Base-by-base conservation (phyloP, 2,329 filamentous ascomycete genomes). In the Fusarium pilosicola region DNA sequence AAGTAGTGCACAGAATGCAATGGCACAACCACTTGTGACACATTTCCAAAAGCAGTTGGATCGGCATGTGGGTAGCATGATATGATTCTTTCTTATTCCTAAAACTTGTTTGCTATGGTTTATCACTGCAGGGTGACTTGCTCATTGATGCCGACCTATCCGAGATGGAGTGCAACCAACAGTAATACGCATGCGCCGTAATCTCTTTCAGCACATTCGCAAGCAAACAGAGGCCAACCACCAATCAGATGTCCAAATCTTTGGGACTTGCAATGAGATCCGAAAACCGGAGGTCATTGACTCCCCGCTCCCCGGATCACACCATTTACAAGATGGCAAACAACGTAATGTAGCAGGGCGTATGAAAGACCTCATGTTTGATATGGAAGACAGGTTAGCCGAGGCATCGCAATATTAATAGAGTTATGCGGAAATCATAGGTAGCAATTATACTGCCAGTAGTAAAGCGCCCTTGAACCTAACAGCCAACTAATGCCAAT, bases 401-500 rank as follows among this genome's bases (percentile, higher is more conserved):
- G 5, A 34, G 24, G 12, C 12, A 17, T 18, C 2, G 7, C 10
- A 26, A 17, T 38, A 26, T 26, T 11, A 9, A 22, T 9, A 10
- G 10, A 13, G 10, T 17, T 4, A 6, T 34, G 13, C 12, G 4
- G 17, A 11, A 34, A 20, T 24, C 4, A 34, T 11, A 20, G 12
- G 17, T 24, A 3, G 24, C 6, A 6, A 20, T 51, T 20, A 6
- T n/a, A 6, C 4, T 34, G 8, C 7, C 6, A 6, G 11, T 2
- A 24, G n/a, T 5, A 34, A 24, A 20, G 24, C n/a, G 17, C 3
- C 7, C 10, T 26, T 39, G 10, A 28, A 26, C 14, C 11, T 17
- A 12, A 26, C 22, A 22, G 18, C 34, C 34, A 36, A 26, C 12
- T 26, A 59, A 36, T 59, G 56, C 56, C 56, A 59, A 24, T 59